Conservation (phyloP, 805 yeast species). For the Barnettozyma pratensis region DNA sequence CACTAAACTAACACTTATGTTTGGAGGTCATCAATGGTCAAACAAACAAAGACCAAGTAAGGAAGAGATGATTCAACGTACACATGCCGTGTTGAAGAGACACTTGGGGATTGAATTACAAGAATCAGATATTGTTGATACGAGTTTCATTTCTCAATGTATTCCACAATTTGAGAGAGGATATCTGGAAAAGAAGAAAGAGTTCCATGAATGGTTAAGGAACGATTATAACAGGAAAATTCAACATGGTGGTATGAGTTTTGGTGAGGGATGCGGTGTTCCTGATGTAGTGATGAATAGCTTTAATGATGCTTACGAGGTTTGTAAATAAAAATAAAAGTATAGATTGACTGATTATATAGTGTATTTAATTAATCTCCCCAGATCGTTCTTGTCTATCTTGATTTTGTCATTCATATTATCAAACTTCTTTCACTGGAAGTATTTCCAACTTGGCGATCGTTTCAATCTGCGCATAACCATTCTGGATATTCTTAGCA, state of each 20-base stretch:
- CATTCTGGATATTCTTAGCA: too few species aligned
- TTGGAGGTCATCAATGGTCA: conserved; percentile 63
- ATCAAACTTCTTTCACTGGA: too few species aligned
- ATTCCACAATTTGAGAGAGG: conserved; percentile 82
- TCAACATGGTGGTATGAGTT: conserved; percentile 73
- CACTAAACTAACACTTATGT: conserved; percentile 80
- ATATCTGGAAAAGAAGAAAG: conserved; percentile 40
- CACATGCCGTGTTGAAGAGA: conserved; percentile 35
- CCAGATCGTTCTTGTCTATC: too few species aligned
- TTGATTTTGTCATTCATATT: too few species aligned
- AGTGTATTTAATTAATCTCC: too few species aligned
- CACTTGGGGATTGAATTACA: conserved; percentile 31
- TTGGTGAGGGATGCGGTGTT: conserved; percentile 80
- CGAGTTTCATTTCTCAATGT: conserved; percentile 47
- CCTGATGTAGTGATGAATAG: conserved; percentile 78
- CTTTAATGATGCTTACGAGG: conserved; percentile 44
- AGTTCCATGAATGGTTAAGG: conserved; percentile 30
- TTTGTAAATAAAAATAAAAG: conserved; percentile 1
- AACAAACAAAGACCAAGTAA: conserved; percentile 4
- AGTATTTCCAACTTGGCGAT: too few species aligned
- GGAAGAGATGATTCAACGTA: conserved; percentile 24
- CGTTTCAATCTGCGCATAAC: too few species aligned
- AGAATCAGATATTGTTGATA: conserved; percentile 20
- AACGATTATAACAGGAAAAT: conserved; percentile 36
- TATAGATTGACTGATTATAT: too few species aligned